Conservation (phyloP, 208 protist species). For the Leishmania tropica region DNA sequence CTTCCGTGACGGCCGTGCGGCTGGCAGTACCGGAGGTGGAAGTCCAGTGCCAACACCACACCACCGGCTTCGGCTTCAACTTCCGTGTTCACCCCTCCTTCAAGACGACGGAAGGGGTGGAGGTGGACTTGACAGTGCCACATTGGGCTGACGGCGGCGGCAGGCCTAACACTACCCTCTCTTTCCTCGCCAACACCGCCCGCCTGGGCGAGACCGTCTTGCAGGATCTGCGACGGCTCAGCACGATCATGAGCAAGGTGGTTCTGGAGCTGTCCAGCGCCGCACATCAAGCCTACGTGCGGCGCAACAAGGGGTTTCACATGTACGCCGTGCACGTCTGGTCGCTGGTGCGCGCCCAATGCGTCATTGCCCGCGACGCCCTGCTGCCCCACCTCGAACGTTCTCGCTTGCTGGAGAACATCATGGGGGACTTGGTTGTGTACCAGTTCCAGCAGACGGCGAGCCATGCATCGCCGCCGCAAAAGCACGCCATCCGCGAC, state of each 20-base stretch:
- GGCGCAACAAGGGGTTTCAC: constrained; percentile 49
- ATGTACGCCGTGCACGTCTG: constrained; percentile 39
- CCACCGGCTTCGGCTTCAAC: constrained; percentile 37
- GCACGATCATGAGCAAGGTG: constrained; percentile 23
- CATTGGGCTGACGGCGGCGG: constrained; percentile 32
- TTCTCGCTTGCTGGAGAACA: constrained; percentile 32
- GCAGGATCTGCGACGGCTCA: constrained; percentile 26
- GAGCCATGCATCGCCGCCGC: constrained; percentile 28
- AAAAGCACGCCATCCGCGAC: constrained; percentile 31
- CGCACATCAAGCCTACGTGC: constrained; percentile 33
- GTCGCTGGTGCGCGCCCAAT: constrained; percentile 22
- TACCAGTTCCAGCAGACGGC: constrained; percentile 46
- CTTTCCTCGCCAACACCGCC: constrained; percentile 41
- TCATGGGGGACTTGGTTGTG: constrained; percentile 46
- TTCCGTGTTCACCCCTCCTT: constrained; percentile 33
- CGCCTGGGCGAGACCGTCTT: constrained; percentile 31
- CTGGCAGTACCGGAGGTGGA: constrained; percentile 21
- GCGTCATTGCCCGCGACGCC: constrained; percentile 34
- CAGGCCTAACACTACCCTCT: constrained; percentile 31
- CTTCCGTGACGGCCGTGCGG: constrained; percentile 23
- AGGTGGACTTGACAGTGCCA: constrained; percentile 14
- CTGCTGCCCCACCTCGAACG: constrained; percentile 40
- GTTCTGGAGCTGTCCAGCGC: constrained; percentile 47
- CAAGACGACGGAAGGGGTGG: constrained; percentile 11
- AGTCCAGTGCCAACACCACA: constrained; percentile 40